Evolutionary conservation across 208 protist species (phyloP).

Genomic region (Wallacemonas sp.): DNA sequence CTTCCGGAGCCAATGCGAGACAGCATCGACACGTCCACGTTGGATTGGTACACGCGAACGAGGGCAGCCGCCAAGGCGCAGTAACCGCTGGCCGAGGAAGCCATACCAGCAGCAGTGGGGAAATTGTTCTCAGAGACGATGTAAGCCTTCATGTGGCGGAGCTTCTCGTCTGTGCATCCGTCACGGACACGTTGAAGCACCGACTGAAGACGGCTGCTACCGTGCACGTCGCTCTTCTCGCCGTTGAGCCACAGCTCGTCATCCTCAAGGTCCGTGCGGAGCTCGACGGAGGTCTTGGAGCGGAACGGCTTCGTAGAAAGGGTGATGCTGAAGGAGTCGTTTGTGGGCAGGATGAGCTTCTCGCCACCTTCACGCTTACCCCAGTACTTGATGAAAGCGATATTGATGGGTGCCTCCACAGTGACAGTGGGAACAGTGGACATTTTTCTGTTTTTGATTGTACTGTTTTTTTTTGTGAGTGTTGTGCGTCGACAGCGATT

Average conservation of each 20-base stretch:
- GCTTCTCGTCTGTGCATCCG: conserved; percentile 40
- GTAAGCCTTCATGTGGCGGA: conserved; percentile 69
- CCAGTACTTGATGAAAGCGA: conserved; percentile 99
- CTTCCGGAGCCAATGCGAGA: conserved; percentile 94
- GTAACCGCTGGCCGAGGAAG: conserved; percentile 98
- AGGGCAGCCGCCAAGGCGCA: conserved; percentile 93
- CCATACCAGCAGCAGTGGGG: conserved; percentile 98
- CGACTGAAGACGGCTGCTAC: conserved; percentile 72
- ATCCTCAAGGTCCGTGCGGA: conserved; percentile 49
- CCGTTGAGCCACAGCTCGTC: conserved; percentile 97
- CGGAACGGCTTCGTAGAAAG: conserved; percentile 93
- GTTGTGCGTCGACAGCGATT: too few relatives aligned
- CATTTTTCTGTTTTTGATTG: conserved; percentile 21
- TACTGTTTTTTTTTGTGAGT: conserved; percentile 3
- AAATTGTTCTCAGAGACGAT: conserved; percentile 98
- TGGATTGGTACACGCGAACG: conserved; percentile 55
- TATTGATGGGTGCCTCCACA: conserved; percentile 97
- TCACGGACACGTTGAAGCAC: conserved; percentile 68
- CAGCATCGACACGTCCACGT: conserved; percentile 88
- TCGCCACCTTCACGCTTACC: conserved; percentile 97
- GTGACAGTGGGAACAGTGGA: conserved; percentile 54
- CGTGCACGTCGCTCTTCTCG: conserved; percentile 59
- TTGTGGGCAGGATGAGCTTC: conserved; percentile 93
- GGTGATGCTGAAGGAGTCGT: conserved; percentile 97
- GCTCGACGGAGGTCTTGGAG: conserved; percentile 94